Base-by-base conservation (phyloP, 345 rosid species). In the Syzygium aromaticum region DNA sequence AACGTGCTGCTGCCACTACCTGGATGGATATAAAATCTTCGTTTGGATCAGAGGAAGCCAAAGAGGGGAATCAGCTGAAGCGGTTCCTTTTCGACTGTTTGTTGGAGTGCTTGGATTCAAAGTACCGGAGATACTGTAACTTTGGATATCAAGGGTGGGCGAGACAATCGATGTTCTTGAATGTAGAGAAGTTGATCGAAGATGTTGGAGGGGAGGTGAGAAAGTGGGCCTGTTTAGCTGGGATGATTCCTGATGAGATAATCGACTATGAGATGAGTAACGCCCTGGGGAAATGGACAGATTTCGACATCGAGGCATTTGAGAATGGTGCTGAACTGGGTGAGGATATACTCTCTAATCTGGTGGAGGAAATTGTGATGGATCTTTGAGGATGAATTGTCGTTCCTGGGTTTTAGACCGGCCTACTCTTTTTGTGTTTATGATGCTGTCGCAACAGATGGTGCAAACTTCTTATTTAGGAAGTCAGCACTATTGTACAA, bases 211-310 rank as follows among this genome's bases (percentile, higher is more conserved):
- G 88, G 77, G 97, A 94, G 87, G 89, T 95, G 77, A 92, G 92
- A 84, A 94, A 88, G 86, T 98, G 99, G 99, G 91, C 90, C 28
- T 84, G 46, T 57, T 85, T 93, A 82, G 88, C 89, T 77, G 87
- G 92, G 87, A 89, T 91, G 94, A 87, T 85, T 61, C 89, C 90
- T 5, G 96, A 98, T 54, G 97, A 96, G 82, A 86, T 95, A n/a
- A 88, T 94, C 27, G 91, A 91, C 49, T 91, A 91, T 82, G 98
- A 96, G 87, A 94, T 93, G 94, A 89, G 95, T 86, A 91, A 91
- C 59, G 90, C 92, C 21, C 88, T 94, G 61, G 97, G 95, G 77
- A 96, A 94, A 89, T 97, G 96, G 99, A 88, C 90, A 17, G 95
- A 95, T 87, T 92, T 95, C 54, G 96, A 94, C 38, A 88, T 92